Conservation (phyloP, 352 stramenopile species). For the Phytophthora megakarya region DNA sequence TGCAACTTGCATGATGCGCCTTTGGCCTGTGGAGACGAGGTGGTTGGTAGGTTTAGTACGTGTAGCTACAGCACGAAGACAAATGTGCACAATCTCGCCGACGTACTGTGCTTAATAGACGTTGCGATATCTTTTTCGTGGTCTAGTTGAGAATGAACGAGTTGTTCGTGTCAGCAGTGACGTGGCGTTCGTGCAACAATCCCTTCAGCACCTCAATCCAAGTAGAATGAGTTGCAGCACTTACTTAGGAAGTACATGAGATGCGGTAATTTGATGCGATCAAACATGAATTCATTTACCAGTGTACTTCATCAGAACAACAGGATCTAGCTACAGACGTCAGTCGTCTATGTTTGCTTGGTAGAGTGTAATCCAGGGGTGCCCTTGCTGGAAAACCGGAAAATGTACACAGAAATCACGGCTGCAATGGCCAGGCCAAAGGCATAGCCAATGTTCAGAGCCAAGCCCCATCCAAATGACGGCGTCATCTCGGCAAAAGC, state of each 20-base stretch:
- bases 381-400: slow-evolving; percentile 56
- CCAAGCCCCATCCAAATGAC: slow-evolving; percentile 37
- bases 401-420: slow-evolving; percentile 62
- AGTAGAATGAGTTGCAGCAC: background rate
- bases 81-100: slow-evolving; percentile 36
- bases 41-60: slow-evolving; percentile 43
- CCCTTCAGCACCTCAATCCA: background rate
- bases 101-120: slow-evolving; percentile 43
- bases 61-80: slow-evolving; percentile 37
- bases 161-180: background rate
- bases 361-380: slow-evolving; percentile 20
- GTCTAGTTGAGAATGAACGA: too few relatives aligned
- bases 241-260: too few relatives aligned
- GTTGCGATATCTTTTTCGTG: slow-evolving; percentile 38
- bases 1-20: slow-evolving; percentile 19
- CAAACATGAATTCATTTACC: slow-evolving; percentile 30
- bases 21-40: slow-evolving; percentile 18
- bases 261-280: slow-evolving; percentile 4
- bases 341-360: slow-evolving; percentile 40
- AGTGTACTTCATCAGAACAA: slow-evolving; percentile 10
- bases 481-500: slow-evolving; percentile 43
- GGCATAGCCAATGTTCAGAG: slow-evolving; percentile 48
- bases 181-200: slow-evolving; percentile 13
- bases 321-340: slow-evolving; percentile 21
- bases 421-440: slow-evolving; percentile 54